Evolutionary conservation across 2,329 filamentous ascomycete genomes (phyloP), one percentile per base, ranked within the genome.

Genomic region (Xylaria sp.): DNA sequence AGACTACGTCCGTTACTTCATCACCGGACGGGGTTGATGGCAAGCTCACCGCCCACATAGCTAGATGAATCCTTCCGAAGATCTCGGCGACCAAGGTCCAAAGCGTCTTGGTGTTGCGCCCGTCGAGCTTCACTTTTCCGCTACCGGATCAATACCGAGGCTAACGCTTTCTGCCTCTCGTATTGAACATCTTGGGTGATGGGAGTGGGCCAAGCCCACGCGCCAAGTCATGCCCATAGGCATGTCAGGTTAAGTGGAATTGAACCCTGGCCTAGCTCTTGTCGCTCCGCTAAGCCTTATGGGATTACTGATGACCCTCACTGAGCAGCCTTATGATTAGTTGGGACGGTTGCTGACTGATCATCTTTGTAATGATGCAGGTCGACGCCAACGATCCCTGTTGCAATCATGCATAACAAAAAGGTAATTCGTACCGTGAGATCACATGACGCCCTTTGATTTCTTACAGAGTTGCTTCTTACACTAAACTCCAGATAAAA

Each of bases 281-380:
- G 34, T 34, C 48, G 31, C 48, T 34, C 48, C 52, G 58, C 69
- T 70, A 70, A 70, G 69, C 69, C 69, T 63, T 70, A 70, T 66
- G 41, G 65, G 64, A 60, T 61, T 46, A 56, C 34, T 46, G 12
- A 60, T 23, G 61, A 63, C 54, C 59, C 58, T 46, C 58, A 48
- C 58, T 25, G 34, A 52, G 46, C 66, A 69, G 67, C 67, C 60
- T 62, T 66, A 66, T 46, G 52, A 69, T 63, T 61, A 57, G 57
- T 28, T 46, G 65, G 50, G 13, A 20, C 41, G 20, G 10, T 50
- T 55, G 67, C 67, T 69, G 67, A 69, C 64, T 67, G 64, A 69
- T 67, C 60, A 31, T 67, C 59, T 69, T 69, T 67, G 67, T 69
- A 60, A 69, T 67, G 34, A 37, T 50, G 59, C 54, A 69, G 57